Evolutionary conservation across 1,139 yeast species (phyloP).

Genomic region (Scheffersomyces cryptocercus): DNA sequence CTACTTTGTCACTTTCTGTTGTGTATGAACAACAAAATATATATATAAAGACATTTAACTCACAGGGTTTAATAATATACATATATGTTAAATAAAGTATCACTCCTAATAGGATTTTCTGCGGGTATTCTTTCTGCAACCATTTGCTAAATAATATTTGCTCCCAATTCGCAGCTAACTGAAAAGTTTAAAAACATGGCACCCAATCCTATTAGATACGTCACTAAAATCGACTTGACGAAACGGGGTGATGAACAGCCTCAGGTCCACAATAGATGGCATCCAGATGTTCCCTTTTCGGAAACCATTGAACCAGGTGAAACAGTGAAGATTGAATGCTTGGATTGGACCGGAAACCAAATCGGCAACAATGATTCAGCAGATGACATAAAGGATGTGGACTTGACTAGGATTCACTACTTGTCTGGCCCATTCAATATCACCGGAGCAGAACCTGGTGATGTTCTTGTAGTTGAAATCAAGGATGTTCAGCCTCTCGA

Average conservation of each 20-base stretch:
- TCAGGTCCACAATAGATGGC: conserved; percentile 53
- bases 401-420: conserved; percentile 46
- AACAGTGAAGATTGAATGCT: conserved; percentile 47
- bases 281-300: conserved; percentile 47
- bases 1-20: too few relatives aligned
- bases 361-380: conserved; percentile 47
- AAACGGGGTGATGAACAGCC: conserved; percentile 47
- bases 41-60: too few relatives aligned
- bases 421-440: conserved; percentile 50
- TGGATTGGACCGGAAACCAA: conserved; percentile 57
- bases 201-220: conserved; percentile 7
- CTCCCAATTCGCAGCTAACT: too few relatives aligned
- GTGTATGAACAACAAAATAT: too few relatives aligned
- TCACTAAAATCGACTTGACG: conserved; percentile 35
- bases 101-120: too few relatives aligned
- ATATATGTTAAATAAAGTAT: too few relatives aligned
- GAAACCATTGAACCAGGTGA: conserved; percentile 41
- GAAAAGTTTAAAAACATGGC: too few relatives aligned
- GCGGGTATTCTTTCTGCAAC: too few relatives aligned
- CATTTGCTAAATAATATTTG: too few relatives aligned
- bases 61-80: too few relatives aligned
- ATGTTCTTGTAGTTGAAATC: conserved; percentile 48
- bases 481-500: conserved; percentile 54
- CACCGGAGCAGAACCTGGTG: conserved; percentile 48
- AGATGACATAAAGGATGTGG: conserved; percentile 46